Evolutionary conservation across 495 filamentous ascomycete species (phyloP).

Genomic region (Penicillium mononematosum): DNA sequence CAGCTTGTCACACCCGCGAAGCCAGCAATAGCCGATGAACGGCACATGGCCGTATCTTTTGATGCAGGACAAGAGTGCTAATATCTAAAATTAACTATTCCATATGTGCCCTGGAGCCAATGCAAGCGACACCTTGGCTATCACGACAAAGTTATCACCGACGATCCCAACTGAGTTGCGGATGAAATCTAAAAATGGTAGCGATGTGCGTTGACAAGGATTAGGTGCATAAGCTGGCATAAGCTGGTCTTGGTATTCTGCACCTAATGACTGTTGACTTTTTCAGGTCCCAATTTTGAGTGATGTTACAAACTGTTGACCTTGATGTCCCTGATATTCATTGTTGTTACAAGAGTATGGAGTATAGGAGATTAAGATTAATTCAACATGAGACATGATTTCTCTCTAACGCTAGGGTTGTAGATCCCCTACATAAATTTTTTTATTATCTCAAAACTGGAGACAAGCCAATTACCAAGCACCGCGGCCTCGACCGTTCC

Average conservation of each 20-base stretch:
- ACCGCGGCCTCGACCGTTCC: constrained; percentile 21
- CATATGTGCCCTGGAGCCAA: neutral
- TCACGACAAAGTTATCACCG: neutral
- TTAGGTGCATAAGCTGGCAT: constrained; percentile 2
- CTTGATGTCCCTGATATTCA: too few species aligned
- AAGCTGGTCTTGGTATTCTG: neutral
- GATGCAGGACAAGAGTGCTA: constrained; percentile 5
- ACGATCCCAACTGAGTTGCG: neutral
- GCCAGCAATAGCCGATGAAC: neutral
- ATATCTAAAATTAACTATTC: constrained; percentile 2
- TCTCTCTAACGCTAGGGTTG: too few species aligned
- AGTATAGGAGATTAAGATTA: too few species aligned
- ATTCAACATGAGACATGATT: too few species aligned
- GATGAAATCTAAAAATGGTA: constrained; percentile 6
- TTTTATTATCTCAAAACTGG: neutral
- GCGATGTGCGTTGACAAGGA: constrained; percentile 7
- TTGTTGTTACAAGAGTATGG: too few species aligned
- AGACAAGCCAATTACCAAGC: constrained; percentile 24
- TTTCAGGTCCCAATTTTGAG: constrained; percentile 7
- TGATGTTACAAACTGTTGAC: neutral
- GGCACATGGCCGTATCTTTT: neutral
- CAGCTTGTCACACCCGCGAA: neutral
- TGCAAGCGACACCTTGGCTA: constrained; percentile 1
- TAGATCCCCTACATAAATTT: too few species aligned
- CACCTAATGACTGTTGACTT: neutral